Conservation (phyloP, 345 rosid genomes). For the Dimocarpus longan region DNA sequence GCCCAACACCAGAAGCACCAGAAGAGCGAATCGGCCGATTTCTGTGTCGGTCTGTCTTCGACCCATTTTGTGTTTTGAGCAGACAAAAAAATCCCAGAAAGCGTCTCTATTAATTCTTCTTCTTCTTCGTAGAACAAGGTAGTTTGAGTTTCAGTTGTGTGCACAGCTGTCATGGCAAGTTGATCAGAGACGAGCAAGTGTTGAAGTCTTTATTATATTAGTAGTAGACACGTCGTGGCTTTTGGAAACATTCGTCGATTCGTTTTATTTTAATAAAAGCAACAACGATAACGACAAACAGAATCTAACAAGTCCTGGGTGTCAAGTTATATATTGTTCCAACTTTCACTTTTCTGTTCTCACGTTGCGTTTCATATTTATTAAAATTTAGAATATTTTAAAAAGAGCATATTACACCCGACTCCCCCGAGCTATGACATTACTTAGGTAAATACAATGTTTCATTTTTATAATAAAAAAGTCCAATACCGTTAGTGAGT, state of each 20-base stretch:
- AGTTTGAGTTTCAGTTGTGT: too few species aligned
- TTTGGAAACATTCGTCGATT: background rate
- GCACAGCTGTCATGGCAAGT: background rate
- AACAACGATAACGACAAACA: background rate
- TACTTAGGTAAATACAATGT: too few species aligned
- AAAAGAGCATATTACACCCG: too few species aligned
- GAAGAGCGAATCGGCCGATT: constrained; percentile 28
- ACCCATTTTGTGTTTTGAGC: constrained; percentile 26
- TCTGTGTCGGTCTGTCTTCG: constrained; percentile 29
- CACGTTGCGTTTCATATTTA: too few species aligned
- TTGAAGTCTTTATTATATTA: background rate
- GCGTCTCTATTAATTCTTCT: background rate
- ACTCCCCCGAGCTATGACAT: too few species aligned
- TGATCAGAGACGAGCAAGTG: background rate
- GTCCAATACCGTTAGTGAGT: too few species aligned
- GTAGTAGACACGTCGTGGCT: background rate
- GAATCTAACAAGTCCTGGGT: background rate
- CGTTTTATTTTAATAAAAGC: background rate
- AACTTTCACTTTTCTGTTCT: too few species aligned
- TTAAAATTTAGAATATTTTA: too few species aligned
- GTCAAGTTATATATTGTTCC: background rate
- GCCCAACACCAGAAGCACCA: constrained; percentile 30
- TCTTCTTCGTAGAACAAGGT: background rate
- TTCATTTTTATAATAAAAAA: too few species aligned
- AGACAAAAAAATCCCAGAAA: constrained; percentile 10